Conservation (phyloP, 2,329 filamentous ascomycete species). For the Diaporthe longicolla region DNA sequence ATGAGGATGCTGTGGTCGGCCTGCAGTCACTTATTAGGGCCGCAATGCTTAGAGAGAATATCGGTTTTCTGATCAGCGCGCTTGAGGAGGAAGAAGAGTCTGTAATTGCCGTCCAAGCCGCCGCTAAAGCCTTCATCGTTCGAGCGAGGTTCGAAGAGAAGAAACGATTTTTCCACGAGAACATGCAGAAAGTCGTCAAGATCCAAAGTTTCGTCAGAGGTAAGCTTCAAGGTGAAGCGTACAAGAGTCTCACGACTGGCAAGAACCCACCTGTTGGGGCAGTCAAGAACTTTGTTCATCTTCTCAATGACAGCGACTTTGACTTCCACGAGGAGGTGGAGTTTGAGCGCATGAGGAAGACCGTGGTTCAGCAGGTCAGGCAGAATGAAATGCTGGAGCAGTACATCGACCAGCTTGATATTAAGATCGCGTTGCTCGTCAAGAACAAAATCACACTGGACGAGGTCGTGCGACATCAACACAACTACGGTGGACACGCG, state of each 20-base stretch:
- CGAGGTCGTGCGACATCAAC: slow-evolving; percentile 96
- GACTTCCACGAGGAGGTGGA: slow-evolving; percentile 99
- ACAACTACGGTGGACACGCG: slow-evolving; percentile 92
- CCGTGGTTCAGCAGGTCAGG: slow-evolving; percentile 95
- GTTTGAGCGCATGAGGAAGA: slow-evolving; percentile 94
- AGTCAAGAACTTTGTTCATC: slow-evolving; percentile 97
- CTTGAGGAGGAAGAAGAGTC: slow-evolving; percentile 87
- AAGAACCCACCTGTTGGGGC: slow-evolving; percentile 98
- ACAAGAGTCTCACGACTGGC: slow-evolving; percentile 95
- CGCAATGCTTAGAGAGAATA: slow-evolving; percentile 80
- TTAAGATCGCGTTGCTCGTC: slow-evolving; percentile 97
- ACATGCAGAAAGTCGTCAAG: slow-evolving; percentile 99
- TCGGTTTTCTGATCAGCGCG: slow-evolving; percentile 81
- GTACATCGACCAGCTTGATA: slow-evolving; percentile 98
- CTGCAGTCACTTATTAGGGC: slow-evolving; percentile 85
- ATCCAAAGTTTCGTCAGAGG: slow-evolving; percentile 97
- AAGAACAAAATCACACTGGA: slow-evolving; percentile 99
- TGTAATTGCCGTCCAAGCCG: slow-evolving; percentile 81
- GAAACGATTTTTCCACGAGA: slow-evolving; percentile 89
- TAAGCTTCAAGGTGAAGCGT: slow-evolving; percentile 96
- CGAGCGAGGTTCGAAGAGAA: slow-evolving; percentile 85
- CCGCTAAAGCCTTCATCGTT: slow-evolving; percentile 80
- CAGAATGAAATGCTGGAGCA: slow-evolving; percentile 98
- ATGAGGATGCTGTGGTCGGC: slow-evolving; percentile 75
- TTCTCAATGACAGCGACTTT: slow-evolving; percentile 98